A percentile compares a stretch with the other conserved stretches of the same genome.
Conservation (phyloP, 1,284 basidiomycete species). For the Marasmius sp. region DNA sequence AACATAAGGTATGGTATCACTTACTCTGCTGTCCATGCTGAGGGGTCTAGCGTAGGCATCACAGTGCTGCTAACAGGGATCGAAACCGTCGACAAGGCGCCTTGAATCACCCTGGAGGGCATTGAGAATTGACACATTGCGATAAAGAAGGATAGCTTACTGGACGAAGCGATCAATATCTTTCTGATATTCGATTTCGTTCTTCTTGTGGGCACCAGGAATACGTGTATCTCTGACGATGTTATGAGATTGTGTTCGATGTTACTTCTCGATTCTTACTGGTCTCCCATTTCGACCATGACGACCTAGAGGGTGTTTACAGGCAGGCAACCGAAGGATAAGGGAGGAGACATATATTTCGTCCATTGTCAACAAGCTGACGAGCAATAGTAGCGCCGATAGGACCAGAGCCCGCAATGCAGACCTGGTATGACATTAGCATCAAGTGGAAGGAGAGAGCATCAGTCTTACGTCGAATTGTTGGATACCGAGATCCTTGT, state of each 20-base stretch:
- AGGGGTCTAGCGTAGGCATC: neutral
- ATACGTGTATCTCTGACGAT: slow-evolving; percentile 11
- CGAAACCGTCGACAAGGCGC: slow-evolving; percentile 5
- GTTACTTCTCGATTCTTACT: too few species aligned
- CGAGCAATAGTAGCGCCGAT: neutral
- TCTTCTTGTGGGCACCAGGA: slow-evolving; percentile 30
- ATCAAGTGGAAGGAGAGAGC: too few species aligned
- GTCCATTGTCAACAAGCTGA: neutral
- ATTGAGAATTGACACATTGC: neutral
- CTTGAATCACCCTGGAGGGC: neutral
- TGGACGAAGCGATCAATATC: slow-evolving; percentile 31
- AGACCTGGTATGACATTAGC: neutral
- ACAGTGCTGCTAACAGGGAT: neutral
- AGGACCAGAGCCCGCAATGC: neutral
- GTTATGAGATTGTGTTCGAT: neutral
- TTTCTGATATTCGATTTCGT: slow-evolving; percentile 29
- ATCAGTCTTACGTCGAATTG: too few species aligned
- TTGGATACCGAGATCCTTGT: too few species aligned
- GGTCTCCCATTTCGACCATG: neutral
- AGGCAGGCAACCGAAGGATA: neutral
- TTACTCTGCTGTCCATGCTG: neutral
- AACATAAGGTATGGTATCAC: neutral
- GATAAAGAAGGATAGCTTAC: slow-evolving; percentile 14
- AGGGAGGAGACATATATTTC: neutral
- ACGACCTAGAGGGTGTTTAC: neutral